phyloP scores from a whole-genome alignment of 495 filamentous ascomycete genomes.

The Podospora tetraspora region DNA sequence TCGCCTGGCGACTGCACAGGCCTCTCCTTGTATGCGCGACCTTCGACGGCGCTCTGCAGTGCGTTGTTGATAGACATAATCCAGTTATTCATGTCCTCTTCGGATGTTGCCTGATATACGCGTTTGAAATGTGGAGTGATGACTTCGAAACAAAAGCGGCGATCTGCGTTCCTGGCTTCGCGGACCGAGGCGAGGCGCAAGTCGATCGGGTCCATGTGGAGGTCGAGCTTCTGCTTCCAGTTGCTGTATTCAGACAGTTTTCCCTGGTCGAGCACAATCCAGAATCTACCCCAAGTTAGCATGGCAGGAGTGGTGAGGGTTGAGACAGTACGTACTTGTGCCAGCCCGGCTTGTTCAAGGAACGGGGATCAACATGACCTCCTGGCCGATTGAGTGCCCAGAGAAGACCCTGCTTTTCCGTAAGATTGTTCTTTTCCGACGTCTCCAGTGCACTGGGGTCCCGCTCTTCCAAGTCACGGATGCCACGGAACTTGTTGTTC shows the following conservation, averaged over 20 bases:
- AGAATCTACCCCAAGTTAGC: slow-evolving; percentile 59
- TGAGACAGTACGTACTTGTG: slow-evolving; percentile 72
- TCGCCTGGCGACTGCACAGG: slow-evolving; percentile 44
- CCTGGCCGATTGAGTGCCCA: slow-evolving; percentile 93
- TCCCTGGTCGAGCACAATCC: slow-evolving; percentile 95
- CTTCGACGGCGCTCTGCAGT: slow-evolving; percentile 90
- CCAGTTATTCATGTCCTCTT: slow-evolving; percentile 97
- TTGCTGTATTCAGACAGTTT: slow-evolving; percentile 97
- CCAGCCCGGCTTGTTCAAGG: slow-evolving; percentile 95
- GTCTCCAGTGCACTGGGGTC: slow-evolving; percentile 46
- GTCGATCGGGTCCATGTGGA: slow-evolving; percentile 98
- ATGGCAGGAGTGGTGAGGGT: background rate
- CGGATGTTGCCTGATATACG: slow-evolving; percentile 95
- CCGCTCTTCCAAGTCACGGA: slow-evolving; percentile 83
- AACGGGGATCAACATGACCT: slow-evolving; percentile 90
- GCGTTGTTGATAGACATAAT: slow-evolving; percentile 97
- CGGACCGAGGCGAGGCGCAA: slow-evolving; percentile 93
- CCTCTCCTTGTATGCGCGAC: slow-evolving; percentile 53
- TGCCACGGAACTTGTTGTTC: slow-evolving; percentile 73
- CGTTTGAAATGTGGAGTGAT: slow-evolving; percentile 96
- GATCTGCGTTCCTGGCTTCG: slow-evolving; percentile 87
- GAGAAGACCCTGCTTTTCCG: slow-evolving; percentile 81
- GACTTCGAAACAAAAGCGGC: slow-evolving; percentile 96
- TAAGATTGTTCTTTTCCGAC: slow-evolving; percentile 47
- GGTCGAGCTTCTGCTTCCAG: slow-evolving; percentile 95